A percentile compares a stretch with the other conserved stretches of the same genome.
phyloP scores from a whole-genome alignment of 495 filamentous ascomycete genomes.

The Cryomyces minteri region DNA sequence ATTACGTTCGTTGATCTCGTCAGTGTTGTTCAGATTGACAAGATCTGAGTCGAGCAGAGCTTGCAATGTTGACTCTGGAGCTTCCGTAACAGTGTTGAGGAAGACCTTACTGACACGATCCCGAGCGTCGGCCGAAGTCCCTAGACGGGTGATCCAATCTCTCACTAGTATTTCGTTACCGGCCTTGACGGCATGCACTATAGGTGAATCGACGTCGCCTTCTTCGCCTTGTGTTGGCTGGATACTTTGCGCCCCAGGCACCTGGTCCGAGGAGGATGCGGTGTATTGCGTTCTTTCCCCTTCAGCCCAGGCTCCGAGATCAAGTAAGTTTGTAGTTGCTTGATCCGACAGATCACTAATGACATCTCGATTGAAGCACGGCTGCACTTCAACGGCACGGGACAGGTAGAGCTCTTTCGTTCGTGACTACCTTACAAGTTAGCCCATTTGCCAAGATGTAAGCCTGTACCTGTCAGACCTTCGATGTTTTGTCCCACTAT shows the following conservation, averaged over 20 bases:
- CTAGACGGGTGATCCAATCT: constrained; percentile 42
- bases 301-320: constrained; percentile 91
- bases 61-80: constrained; percentile 55
- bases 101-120: constrained; percentile 79
- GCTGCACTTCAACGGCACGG: constrained; percentile 89
- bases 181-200: constrained; percentile 68
- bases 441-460: constrained; percentile 1
- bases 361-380: constrained; percentile 91
- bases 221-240: constrained; percentile 46
- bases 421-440: constrained; percentile 39
- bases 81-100: constrained; percentile 69
- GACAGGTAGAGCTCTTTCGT: constrained; percentile 96
- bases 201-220: constrained; percentile 67
- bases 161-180: constrained; percentile 46
- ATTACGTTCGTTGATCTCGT: constrained; percentile 95
- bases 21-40: constrained; percentile 73
- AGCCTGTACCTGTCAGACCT: constrained; percentile 29
- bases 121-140: constrained; percentile 33
- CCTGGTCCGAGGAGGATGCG: constrained; percentile 41
- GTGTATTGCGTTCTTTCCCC: constrained; percentile 69
- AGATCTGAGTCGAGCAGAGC: constrained; percentile 61
- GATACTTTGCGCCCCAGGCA: constrained; percentile 20
- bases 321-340: constrained; percentile 79
- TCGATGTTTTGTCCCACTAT: constrained; percentile 97
- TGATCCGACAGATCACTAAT: constrained; percentile 93